phyloP scores from a whole-genome alignment of 306 rosid species.

The Begonia loranthoides region DNA sequence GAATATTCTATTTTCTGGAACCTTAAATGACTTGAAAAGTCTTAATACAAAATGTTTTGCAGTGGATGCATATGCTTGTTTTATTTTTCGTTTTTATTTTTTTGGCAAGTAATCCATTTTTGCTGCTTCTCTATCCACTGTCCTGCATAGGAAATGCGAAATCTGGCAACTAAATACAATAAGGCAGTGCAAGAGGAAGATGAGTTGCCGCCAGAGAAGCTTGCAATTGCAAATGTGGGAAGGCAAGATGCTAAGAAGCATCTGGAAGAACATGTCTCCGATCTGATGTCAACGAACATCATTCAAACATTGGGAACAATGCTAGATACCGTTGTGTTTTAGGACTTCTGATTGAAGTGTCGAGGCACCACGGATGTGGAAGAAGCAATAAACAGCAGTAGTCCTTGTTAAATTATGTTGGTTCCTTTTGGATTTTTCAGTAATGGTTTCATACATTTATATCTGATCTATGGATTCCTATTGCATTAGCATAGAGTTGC shows the following conservation, averaged over 20 bases:
- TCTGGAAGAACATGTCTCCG: constrained; percentile 87
- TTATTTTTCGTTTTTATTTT: background rate
- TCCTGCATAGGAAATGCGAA: constrained; percentile 64
- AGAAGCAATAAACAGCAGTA: background rate
- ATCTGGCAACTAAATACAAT: constrained; percentile 64
- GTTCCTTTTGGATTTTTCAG: too few species aligned
- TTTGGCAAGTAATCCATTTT: too few species aligned
- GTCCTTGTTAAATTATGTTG: too few species aligned
- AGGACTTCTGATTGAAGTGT: constrained; percentile 3
- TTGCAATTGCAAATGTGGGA: constrained; percentile 88
- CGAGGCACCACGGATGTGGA: background rate
- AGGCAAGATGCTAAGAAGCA: constrained; percentile 97
- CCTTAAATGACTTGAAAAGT: too few species aligned
- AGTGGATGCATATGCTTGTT: background rate
- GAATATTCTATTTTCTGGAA: background rate
- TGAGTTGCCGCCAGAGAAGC: constrained; percentile 78
- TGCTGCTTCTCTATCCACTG: background rate
- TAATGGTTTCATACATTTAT: too few species aligned
- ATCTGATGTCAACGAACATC: constrained; percentile 89
- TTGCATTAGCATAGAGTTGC: too few species aligned
- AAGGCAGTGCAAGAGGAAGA: constrained; percentile 97
- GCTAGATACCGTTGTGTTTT: constrained; percentile 90
- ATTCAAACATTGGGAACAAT: constrained; percentile 87
- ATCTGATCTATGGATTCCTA: too few species aligned
- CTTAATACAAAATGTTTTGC: background rate